Evolutionary conservation across 306 rosid species (phyloP), one percentile per base, ranked within the genome.

Genomic region (Fragaria vesca): DNA sequence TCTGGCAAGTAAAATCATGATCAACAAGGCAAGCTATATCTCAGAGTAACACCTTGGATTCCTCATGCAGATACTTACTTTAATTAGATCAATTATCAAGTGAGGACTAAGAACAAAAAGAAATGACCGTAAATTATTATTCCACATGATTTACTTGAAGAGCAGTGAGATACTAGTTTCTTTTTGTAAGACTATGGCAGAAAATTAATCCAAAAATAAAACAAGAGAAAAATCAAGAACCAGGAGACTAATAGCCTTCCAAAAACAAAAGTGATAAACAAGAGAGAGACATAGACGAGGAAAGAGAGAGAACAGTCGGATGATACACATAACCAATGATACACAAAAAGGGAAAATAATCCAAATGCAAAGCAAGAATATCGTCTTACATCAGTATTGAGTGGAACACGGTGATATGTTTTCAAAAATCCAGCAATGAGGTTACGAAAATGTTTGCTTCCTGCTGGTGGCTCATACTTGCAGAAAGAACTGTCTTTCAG

Each of bases 401-500:
- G 90, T 60, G 97, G 99, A 78, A 93, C 76, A 55, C 94, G 96
- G 81, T 95, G 99, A 90, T 95, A 95, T 28, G 97, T 93, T 87
- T 93, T 95, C 88, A 95, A 78, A 79, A 95, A 95, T 21, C 91
- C 93, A 76, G 97, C 97, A 86, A 95, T 88, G 80, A 93, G 97
- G 81, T 79, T 89, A 67, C 99, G 93, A 66, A 95, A 95, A n/a
- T 78, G 89, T 76, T 82, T 91, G 89, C 88, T 91, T 85, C 99
- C 99, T 15, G 95, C 96, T 2, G 99, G 97, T 85, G 96, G 99
- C 88, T 95, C 99, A 76, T 91, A 95, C 7, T 92, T 86, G 85
- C 93, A 85, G 86, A 55, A 79, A 10, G 88, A 86, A 86, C 80
- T 88, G 78, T 86, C 88, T 80, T 90, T 95, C 69, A 95, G 81